Base-by-base conservation (phyloP, 345 rosid species). In the Aquilaria malaccensis region DNA sequence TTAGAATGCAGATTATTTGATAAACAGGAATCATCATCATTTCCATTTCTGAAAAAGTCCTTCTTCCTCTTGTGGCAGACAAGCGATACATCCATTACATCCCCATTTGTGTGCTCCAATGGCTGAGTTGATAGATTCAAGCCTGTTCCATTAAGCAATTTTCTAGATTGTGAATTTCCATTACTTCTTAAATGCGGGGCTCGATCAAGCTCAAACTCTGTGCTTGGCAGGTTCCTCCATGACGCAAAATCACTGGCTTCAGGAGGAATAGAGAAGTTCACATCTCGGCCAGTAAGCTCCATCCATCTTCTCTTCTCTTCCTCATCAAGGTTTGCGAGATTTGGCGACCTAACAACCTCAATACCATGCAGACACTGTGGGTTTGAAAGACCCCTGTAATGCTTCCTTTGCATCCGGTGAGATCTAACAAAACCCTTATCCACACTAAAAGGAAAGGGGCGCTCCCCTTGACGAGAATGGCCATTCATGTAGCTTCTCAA, bases 341-440 rank as follows among this genome's bases (percentile, higher is more conserved):
- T 83, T 29, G 92, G 92, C 29, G 85, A 70, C 54, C 68, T 67
- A 52, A 83, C 92, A 75, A 83, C 56, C 64, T 86, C 92, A 49
- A 86, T 76, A 1, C 92, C 92, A 72, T 86, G 92, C 73, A 86
- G 76, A 48, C 92, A 86, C 58, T 86, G 92, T 33, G 92, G 92
- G 70, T 86, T 86, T 30, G 92, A 86, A 55, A 86, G 83, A 69
- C 92, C 92, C 65, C 92, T 80, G 49, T 86, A 86, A 58, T 86
- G 89, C 75, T 86, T 86, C 75, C 93, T 73, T 73, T 86, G 93
- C 93, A 86, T 86, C 74, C 87, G 76, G 70, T 86, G 93, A 60
- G 89, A 86, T 52, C 89, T 83, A 33, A 83, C 89, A 72, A 86
- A 86, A 52, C 93, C 93, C 72, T 70, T 86, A 47, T 83, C 92